Percentiles rank a stretch among this genome's conserved stretches.
These are phyloP conservation scores for Trichoderma parareesei DNA, from an alignment of 495 filamentous ascomycete species.

Conservation along the genomic window DNA sequence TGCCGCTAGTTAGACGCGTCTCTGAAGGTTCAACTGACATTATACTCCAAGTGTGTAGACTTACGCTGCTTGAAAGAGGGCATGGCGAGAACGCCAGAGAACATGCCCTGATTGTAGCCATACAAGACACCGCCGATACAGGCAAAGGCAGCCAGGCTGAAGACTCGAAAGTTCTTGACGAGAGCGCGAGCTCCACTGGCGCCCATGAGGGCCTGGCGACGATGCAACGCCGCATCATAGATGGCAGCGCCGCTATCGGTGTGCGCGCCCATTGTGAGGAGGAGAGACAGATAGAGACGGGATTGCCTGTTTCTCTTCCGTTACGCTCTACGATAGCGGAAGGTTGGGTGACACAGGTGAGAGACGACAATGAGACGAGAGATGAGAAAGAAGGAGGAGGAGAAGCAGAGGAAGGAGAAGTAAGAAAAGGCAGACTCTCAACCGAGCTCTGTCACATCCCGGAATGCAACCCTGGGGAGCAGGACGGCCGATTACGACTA, in stretches of 20 bases:
- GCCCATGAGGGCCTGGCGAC: conserved; percentile 57
- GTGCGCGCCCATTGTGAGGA: conserved; percentile 18
- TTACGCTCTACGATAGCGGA: no score
- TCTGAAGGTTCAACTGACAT: background rate
- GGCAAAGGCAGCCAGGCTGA: conserved; percentile 66
- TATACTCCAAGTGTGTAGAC: conserved; percentile 13
- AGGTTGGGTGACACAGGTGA: background rate
- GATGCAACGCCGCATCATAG: conserved; percentile 56
- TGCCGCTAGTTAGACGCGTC: background rate
- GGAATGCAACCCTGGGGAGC: background rate
- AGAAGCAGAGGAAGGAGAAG: background rate
- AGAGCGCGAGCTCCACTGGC: conserved; percentile 55
- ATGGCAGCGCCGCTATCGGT: conserved; percentile 30
- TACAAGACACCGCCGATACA: conserved; percentile 64
- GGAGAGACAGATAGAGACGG: background rate
- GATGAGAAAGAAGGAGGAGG: background rate
- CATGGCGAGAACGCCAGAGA: conserved; percentile 64
- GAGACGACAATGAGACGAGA: background rate
- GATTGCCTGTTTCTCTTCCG: background rate
- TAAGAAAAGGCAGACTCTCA: background rate
- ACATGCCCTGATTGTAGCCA: conserved; percentile 75
- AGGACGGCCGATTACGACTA: background rate
- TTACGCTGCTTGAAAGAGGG: conserved; percentile 41
- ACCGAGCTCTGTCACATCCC: conserved; percentile 1
- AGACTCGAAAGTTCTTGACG: conserved; percentile 61